Base-by-base conservation (phyloP, 1,139 yeast genomes). In the Kurtzmaniella natalensis region DNA sequence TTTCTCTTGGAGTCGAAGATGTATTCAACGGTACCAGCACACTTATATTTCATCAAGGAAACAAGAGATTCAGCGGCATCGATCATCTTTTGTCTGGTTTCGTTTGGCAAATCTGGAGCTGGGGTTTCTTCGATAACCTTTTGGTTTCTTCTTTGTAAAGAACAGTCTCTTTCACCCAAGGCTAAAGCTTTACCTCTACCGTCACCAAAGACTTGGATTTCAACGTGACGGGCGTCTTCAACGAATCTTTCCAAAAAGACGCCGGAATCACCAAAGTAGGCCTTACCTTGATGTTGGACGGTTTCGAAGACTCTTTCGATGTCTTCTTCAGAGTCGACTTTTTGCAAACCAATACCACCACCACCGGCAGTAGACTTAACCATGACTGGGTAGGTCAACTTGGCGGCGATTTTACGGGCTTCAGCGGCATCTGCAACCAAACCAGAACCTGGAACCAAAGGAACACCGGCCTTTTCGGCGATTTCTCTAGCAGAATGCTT, bases 291-390 rank as follows among this genome's bases (percentile, higher is more conserved):
- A 61, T 87, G 96, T 55, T 85, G 84, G 29, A 92, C 97, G 5
- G 95, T 81, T 48, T 78, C 83, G 59, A 87, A 89, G 11, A 89
- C 94, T 43, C 83, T 66, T 60, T 78, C 85, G 42, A 89, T 78
- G 39, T 89, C 96, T 11, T 61, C 77, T 46, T 78, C 86, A 28
- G 78, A 72, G 50, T 88, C 95, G 40, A 89, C 96, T 55, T 88
- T 83, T 57, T 88, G 96, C 48, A 92, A 69, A 44, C 98, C 98
- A 51, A 89, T 92, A 61, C 98, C 98, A 58, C 98, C 98, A 50
- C 98, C 98, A 57, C 98, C 98, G 23, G 97, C 97, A 41, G 97
- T 89, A 15, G 95, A 84, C 61, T 92, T 92, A 35, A 92, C 85
- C 97, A 92, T 92, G 29, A 92, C 76, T 18, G 98, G 97, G 51